These are phyloP conservation scores for Fraxinus latifolia DNA, from an alignment of 305 asterid species.

Conservation along the genomic window DNA sequence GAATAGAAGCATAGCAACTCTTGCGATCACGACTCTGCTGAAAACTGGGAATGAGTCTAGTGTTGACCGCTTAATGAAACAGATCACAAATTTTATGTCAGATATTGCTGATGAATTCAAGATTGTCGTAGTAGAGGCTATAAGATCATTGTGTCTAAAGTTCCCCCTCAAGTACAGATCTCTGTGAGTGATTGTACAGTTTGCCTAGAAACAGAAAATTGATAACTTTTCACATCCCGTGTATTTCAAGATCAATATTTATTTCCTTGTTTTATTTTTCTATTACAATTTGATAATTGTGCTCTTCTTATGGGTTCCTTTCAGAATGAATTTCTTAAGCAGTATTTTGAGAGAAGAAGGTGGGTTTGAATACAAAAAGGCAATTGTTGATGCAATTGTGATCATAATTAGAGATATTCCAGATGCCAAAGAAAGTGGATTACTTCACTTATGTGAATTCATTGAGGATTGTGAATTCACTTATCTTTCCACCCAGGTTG, in stretches of 20 bases:
- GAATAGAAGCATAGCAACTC: conserved; percentile 98
- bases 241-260: background rate
- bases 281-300: background rate
- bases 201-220: conserved; percentile 9
- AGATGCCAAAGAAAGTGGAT: conserved; percentile 96
- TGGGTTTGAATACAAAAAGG: conserved; percentile 98
- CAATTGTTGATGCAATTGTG: conserved; percentile 96
- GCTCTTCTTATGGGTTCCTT: conserved; percentile 20
- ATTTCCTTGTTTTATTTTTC: background rate
- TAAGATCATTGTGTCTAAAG: conserved; percentile 91
- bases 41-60: conserved; percentile 98
- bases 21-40: conserved; percentile 92
- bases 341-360: conserved; percentile 85
- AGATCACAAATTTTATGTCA: conserved; percentile 94
- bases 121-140: conserved; percentile 98
- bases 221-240: conserved; percentile 8
- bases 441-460: conserved; percentile 94
- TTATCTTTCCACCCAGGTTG: conserved; percentile 97
- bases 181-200: conserved; percentile 60
- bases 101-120: conserved; percentile 99
- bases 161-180: conserved; percentile 97
- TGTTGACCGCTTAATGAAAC: conserved; percentile 95
- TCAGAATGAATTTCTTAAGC: conserved; percentile 96
- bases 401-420: conserved; percentile 96
- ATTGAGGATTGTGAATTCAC: conserved; percentile 75